These are phyloP conservation scores for Solanum sejunctum DNA, from an alignment of 257 asterid genomes.

Conservation along the genomic window DNA sequence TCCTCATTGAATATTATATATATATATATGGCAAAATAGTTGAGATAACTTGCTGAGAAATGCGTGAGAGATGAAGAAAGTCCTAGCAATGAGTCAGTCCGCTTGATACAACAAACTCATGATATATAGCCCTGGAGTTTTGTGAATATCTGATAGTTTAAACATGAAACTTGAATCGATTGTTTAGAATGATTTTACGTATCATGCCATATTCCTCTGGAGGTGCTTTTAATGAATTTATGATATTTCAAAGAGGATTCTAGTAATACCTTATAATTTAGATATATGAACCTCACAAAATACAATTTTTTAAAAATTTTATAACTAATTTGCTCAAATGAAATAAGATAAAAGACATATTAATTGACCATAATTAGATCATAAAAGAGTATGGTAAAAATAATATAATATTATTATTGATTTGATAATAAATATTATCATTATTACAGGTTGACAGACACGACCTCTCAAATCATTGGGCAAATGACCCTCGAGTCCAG, in stretches of 20 bases:
- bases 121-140: too few species aligned
- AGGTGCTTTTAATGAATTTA: neutral
- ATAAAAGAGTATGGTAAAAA: neutral
- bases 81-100: too few species aligned
- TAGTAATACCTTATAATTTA: neutral
- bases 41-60: neutral
- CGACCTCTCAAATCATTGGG: conserved; percentile 16
- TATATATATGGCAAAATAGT: neutral
- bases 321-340: neutral
- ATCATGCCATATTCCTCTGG: neutral
- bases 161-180: too few species aligned
- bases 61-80: too few species aligned
- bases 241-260: neutral
- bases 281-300: neutral
- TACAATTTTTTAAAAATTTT: too few species aligned
- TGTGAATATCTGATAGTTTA: too few species aligned
- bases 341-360: neutral
- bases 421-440: neutral
- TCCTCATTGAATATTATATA: neutral
- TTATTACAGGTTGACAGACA: conserved; percentile 9
- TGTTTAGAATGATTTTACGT: too few species aligned
- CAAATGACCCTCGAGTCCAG: conserved; percentile 21
- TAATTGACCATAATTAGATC: neutral
- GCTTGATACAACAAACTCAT: too few species aligned
- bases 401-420: neutral